Evolutionary conservation across 2,329 filamentous ascomycete species (phyloP), one percentile per base, ranked within the genome.

Genomic region (Fusarium pseudoanthophilum): DNA sequence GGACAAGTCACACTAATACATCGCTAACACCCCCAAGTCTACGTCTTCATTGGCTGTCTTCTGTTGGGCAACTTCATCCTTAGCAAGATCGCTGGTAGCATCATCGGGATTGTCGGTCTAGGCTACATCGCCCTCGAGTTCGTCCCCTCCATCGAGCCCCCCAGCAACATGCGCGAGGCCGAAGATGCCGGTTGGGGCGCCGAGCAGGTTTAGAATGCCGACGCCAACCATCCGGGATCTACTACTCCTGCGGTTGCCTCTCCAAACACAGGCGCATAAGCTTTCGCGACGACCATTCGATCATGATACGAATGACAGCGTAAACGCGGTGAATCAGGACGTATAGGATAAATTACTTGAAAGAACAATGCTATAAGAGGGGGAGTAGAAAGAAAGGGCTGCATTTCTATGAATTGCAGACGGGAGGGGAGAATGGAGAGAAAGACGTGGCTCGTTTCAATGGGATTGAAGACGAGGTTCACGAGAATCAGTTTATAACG

Each of bases 31-130:
- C 46, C 21, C 28, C 4, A 69, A 97, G 95, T 99, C 87, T 99
- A 99, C 89, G 89, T 98, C 84, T 98, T 99, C 84, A 87, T 97
- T 79, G 96, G 95, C 75, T 93, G 90, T 76, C 92, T 98, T 78
- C 89, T 97, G 65, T 89, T 98, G 64, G 91, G 93, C 77, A 83
- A 87, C 73, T 80, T 86, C 72, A 85, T 90, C 79, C 86, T 93
- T 78, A 92, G 91, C 80, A 91, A 91, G 80, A 90, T 97, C 64
- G 90, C 94, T 30, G 96, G 95, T 75, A 88, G 90, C 58, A 87
- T 97, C 76, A 88, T 98, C 75, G 94, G 92, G 58, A 78, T 96
- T 59, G 85, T 94, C 73, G 96, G 96, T 77, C 80, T 98, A 69
- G 92, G 82, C 71, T 99, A 98, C 85, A 84, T 89, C 74, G 91